Percentiles rank a stretch among this genome's conserved stretches.
These are phyloP conservation scores for Podospora fimiseda DNA, from an alignment of 495 filamentous ascomycete genomes.

Conservation along the genomic window DNA sequence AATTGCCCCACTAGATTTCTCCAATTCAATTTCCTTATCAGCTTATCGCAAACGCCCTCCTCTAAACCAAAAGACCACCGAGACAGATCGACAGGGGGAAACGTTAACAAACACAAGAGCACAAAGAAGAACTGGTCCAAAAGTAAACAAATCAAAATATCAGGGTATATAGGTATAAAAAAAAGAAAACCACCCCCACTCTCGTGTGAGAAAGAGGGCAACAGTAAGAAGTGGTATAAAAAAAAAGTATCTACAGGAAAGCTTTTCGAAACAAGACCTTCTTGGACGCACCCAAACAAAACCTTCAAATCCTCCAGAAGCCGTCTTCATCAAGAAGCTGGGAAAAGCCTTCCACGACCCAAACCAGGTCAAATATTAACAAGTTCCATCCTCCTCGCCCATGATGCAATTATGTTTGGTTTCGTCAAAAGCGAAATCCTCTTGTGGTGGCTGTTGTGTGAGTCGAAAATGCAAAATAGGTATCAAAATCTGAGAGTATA, in stretches of 20 bases:
- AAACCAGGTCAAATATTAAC: too few species aligned
- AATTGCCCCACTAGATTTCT: conserved; percentile 7
- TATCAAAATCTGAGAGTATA: too few species aligned
- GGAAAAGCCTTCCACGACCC: too few species aligned
- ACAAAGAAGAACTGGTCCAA: conserved; percentile 7
- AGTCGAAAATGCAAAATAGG: too few species aligned
- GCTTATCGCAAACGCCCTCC: conserved; percentile 3
- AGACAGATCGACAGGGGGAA: neutral
- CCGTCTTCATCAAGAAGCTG: neutral
- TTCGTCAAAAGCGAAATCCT: too few species aligned
- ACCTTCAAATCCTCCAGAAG: neutral
- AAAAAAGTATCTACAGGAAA: neutral
- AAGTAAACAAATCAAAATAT: neutral
- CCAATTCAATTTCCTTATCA: conserved; percentile 12
- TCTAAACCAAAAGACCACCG: neutral
- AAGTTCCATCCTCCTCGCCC: too few species aligned
- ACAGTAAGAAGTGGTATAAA: neutral
- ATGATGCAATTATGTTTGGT: too few species aligned
- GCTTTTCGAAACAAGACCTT: neutral
- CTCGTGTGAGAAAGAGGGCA: neutral
- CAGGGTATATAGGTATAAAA: neutral
- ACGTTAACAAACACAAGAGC: neutral
- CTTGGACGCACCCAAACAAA: neutral
- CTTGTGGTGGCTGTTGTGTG: too few species aligned
- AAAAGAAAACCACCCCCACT: too few species aligned